Evolutionary conservation across 1,139 yeast genomes (phyloP), one percentile per base, ranked within the genome.

Genomic region (Pichia sp.): DNA sequence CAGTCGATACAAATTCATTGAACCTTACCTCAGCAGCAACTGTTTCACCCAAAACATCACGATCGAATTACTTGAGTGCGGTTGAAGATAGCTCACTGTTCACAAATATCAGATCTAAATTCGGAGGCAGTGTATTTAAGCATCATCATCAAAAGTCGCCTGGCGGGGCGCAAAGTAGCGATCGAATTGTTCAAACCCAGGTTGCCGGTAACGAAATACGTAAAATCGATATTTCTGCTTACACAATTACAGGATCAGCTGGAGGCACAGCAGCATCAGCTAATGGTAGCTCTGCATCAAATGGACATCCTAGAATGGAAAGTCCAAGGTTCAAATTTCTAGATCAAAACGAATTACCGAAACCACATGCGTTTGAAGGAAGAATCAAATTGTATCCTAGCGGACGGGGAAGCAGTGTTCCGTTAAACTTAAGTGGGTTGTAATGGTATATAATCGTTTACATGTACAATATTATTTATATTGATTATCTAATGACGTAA

Each of bases 321-420:
- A 96, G 90, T 66, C 73, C 81, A 20, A 75, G 95, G 61, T 93
- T 85, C 74, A 81, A 77, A 63, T 93, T 92, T 74, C 70, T 73
- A 14, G 87, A 88, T 68, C 78, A 81, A 31, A 73, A 73, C 51
- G 85, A 89, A 29, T 75, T 93, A 52, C 98, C 99, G 0, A 82
- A 82, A 63, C 98, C 98, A 16, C 76, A 98, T 63, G 76, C 81
- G 56, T 88, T 87, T 64, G 84, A 81, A 53, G 86, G 83, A 12
- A 79, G 77, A 54, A 79, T 78, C 55, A 91, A 92, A 68, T 74
- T 90, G 62, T 93, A 93, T 71, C 97, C 97, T 14, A 89, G 97
- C 73, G 98, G 99, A 7, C 80, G 97, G 66, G 99, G 99, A 2
- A 83, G 92, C 34, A 89, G 97, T 36, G 95, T 93, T 44, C 98